Base-by-base conservation (phyloP, 2,329 filamentous ascomycete genomes). In the Colletotrichum sp. region DNA sequence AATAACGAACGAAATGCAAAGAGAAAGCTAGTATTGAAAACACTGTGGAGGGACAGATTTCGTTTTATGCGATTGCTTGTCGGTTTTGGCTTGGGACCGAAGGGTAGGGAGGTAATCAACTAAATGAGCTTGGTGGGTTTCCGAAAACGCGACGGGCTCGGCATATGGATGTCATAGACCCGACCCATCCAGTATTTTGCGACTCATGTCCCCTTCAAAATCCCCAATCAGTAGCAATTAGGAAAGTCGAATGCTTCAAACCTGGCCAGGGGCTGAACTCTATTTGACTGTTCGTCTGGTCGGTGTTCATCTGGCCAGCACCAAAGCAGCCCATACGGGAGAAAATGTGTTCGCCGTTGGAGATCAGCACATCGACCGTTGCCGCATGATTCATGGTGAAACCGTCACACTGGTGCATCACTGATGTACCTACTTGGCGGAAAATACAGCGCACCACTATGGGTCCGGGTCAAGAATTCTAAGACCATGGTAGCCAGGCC, bases 181-280 rank as follows among this genome's bases (percentile, higher is more conserved):
- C 38, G 12, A n/a, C 9, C 9, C n/a, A 47, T 6, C 24, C 24
- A 3, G 24, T 27, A 27, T 4, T 47, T n/a, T 12, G 21, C 38
- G 38, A 47, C 38, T n/a, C 38, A 47, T 47, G 38, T 47, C 6
- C 38, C 18, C 18, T n/a, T 12, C 18, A 12, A 47, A n/a, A n/a
- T 47, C 12, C 18, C 18, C 18, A 18, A n/a, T n/a, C 12, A 3
- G 18, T 9, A 12, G 38, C 18, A 4, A 47, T 9, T 5, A 12
- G 9, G 1, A 2, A n/a, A n/a, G 5, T 12, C 11, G 38, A n/a
- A 7, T 0, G 38, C 38, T 0, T 47, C 38, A 4, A n/a, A n/a
- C 3, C 38, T 47, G 18, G 38, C 38, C n/a, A 47, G 38, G 38
- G 38, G 0, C 3, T 0, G 38, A 47, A 47, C 38, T 47, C 38